Conservation (phyloP, 305 asterid species). For the Fraxinus sp. region DNA sequence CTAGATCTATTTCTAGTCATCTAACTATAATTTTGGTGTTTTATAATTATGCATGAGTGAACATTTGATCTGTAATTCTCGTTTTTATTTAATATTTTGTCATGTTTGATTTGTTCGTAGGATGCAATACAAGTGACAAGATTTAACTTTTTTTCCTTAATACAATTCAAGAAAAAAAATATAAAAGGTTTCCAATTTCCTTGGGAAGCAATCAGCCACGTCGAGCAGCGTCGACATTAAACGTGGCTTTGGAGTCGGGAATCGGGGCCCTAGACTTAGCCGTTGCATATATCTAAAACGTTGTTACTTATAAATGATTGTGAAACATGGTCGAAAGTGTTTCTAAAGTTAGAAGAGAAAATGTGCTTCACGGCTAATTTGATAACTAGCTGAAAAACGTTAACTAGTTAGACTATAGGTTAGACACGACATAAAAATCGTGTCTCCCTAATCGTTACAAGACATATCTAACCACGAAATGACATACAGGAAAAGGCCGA, state of each 20-base stretch:
- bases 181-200: no score
- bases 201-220: background rate
- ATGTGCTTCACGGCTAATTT: no score
- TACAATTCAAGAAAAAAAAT: no score
- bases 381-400: no score
- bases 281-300: background rate
- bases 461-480: background rate
- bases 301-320: no score
- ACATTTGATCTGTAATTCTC: background rate
- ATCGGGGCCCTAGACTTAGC: background rate
- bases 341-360: no score
- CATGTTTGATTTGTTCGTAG: no score
- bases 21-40: background rate
- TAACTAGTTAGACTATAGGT: background rate
- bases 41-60: background rate
- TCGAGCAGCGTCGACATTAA: background rate
- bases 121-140: no score
- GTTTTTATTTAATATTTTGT: no score
- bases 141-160: no score
- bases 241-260: background rate
- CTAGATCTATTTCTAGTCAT: background rate
- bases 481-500: constrained; percentile 23
- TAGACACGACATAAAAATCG: background rate
- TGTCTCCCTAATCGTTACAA: background rate
- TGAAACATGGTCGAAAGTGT: background rate